A percentile compares a stretch with the other conserved stretches of the same genome.
Conservation (phyloP, 2,329 filamentous ascomycete genomes). For the Ceratocystis colombiana region DNA sequence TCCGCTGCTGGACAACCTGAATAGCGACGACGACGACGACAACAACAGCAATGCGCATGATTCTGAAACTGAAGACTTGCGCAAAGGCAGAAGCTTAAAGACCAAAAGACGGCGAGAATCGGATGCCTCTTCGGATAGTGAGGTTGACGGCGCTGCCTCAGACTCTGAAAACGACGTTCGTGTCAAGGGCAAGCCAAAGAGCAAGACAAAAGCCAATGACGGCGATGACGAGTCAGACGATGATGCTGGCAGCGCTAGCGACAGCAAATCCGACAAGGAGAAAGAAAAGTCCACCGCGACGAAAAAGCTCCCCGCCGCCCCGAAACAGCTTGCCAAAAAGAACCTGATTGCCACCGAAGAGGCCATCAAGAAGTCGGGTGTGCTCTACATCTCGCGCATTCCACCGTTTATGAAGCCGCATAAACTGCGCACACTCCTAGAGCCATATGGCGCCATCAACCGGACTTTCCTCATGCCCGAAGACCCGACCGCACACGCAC, state of each 20-base stretch:
- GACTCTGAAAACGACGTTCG: slow-evolving; percentile 32
- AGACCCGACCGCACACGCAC: slow-evolving; percentile 54
- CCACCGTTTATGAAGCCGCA: slow-evolving; percentile 81
- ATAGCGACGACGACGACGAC: slow-evolving; percentile 42
- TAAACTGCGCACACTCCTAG: slow-evolving; percentile 64
- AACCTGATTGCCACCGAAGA: slow-evolving; percentile 56
- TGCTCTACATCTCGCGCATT: slow-evolving; percentile 73
- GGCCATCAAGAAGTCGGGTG: slow-evolving; percentile 62
- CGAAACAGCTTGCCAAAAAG: slow-evolving; percentile 47
- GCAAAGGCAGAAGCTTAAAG: slow-evolving; percentile 50
- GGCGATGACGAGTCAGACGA: slow-evolving; percentile 27
- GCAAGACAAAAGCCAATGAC: slow-evolving; percentile 31
- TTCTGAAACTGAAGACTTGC: slow-evolving; percentile 56
- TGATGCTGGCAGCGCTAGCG: slow-evolving; percentile 39
- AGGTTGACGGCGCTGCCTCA: slow-evolving; percentile 14
- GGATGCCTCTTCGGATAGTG: slow-evolving; percentile 28
- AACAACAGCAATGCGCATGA: slow-evolving; percentile 43
- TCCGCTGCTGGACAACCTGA: slow-evolving; percentile 31
- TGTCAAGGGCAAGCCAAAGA: slow-evolving; percentile 29
- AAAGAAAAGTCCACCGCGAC: not conserved
- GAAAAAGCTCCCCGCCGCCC: slow-evolving; percentile 21
- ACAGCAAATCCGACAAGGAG: slow-evolving; percentile 44
- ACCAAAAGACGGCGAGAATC: slow-evolving; percentile 55
- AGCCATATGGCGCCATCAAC: slow-evolving; percentile 64
- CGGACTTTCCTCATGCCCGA: slow-evolving; percentile 73